These are phyloP conservation scores for Fomes fomentarius DNA, from an alignment of 1,284 basidiomycete genomes.

Conservation along the genomic window DNA sequence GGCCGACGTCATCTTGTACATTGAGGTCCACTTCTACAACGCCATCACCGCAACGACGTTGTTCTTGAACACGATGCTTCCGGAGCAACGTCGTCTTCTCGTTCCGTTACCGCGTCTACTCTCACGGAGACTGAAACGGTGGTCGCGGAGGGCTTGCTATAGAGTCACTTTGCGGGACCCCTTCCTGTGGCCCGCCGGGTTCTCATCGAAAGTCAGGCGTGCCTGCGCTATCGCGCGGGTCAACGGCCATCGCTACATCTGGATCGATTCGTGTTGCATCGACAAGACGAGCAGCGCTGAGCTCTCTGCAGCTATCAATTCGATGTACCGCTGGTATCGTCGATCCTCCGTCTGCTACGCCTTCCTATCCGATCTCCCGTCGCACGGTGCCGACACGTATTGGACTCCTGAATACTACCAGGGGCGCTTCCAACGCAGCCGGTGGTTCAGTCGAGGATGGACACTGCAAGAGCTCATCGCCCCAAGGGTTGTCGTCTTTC, in stretches of 20 bases:
- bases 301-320: conserved; percentile 3
- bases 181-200: neutral
- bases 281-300: conserved; percentile 6
- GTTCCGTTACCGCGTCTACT: neutral
- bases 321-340: conserved; percentile 1
- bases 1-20: neutral
- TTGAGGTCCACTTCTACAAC: neutral
- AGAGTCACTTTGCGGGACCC: neutral
- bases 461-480: conserved; percentile 16
- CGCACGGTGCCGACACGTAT: neutral
- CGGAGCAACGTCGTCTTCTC: neutral
- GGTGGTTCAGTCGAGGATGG: conserved; percentile 10
- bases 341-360: conserved; percentile 3
- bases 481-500: conserved; percentile 2
- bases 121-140: neutral
- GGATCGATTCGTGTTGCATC: conserved; percentile 9
- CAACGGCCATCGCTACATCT: conserved; percentile 3
- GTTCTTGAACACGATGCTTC: neutral
- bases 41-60: neutral
- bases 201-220: neutral
- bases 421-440: neutral
- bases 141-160: neutral
- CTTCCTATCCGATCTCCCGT: neutral
- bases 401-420: neutral
- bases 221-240: neutral